These are phyloP conservation scores for Haematococcus sp. DNA, from an alignment of 139 green algal genomes.

Conservation along the genomic window DNA sequence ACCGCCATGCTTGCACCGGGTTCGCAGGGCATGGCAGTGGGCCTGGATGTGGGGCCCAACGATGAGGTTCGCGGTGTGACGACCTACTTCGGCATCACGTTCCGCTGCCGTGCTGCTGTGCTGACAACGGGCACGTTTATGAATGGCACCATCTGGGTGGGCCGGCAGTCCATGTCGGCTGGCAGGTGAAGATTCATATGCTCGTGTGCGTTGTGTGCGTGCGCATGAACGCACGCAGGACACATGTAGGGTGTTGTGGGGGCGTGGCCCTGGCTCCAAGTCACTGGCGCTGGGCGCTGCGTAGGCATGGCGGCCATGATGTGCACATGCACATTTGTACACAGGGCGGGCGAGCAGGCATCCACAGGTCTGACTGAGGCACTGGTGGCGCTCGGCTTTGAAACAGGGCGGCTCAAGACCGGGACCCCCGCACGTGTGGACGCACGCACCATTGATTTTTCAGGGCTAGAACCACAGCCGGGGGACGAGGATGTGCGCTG, in stretches of 20 bases:
- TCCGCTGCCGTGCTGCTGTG: conserved; percentile 77
- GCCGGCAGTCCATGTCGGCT: conserved; percentile 77
- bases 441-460: conserved; percentile 81
- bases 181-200: conserved; percentile 74
- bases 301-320: too few species aligned
- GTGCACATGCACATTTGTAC: too few species aligned
- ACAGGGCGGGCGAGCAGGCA: conserved; percentile 86
- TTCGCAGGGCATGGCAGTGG: conserved; percentile 75
- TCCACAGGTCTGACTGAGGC: conserved; percentile 88
- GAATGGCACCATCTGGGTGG: conserved; percentile 97
- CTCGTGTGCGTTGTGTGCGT: too few species aligned
- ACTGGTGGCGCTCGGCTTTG: conserved; percentile 84
- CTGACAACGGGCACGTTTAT: conserved; percentile 98
- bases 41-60: conserved; percentile 84
- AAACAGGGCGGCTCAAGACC: conserved; percentile 94
- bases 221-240: neutral
- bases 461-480: conserved; percentile 72
- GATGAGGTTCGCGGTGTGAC: conserved; percentile 82
- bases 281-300: too few species aligned
- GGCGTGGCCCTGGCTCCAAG: too few species aligned
- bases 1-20: too few species aligned
- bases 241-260: neutral
- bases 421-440: conserved; percentile 95
- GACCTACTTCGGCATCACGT: conserved; percentile 93
- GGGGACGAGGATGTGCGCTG: conserved; percentile 78